Conservation (phyloP, 176 grass and related monocot genomes). For the Triticum monococcum region DNA sequence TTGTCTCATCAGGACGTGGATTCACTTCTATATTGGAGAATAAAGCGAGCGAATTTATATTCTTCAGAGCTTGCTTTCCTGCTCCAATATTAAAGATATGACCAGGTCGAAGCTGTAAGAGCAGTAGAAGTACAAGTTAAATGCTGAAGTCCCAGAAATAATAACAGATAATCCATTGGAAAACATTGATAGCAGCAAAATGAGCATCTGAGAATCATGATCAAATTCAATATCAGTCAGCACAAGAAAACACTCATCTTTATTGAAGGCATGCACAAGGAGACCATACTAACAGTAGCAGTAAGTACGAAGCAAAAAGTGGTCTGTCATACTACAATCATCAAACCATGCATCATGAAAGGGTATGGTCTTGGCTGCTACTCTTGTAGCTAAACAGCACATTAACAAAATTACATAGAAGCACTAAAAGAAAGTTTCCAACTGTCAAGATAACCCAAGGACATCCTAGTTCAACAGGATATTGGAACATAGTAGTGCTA, state of each 20-base stretch:
- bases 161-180: slow-evolving; percentile 7
- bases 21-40: slow-evolving; percentile 98
- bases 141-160: neutral
- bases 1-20: slow-evolving; percentile 88
- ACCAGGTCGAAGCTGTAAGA: slow-evolving; percentile 78
- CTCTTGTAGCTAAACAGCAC: slow-evolving; percentile 5
- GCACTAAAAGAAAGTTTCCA: neutral
- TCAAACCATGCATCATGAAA: slow-evolving; percentile 3
- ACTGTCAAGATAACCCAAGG: neutral
- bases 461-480: neutral
- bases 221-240: neutral
- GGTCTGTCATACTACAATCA: neutral
- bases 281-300: neutral
- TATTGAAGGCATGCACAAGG: neutral
- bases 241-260: neutral
- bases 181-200: neutral
- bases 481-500: neutral
- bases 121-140: neutral
- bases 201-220: slow-evolving; percentile 6
- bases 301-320: neutral
- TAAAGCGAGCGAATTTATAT: slow-evolving; percentile 89
- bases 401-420: neutral
- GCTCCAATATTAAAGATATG: slow-evolving; percentile 98
- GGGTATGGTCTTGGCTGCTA: neutral
- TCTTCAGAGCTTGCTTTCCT: slow-evolving; percentile 88